Evolutionary conservation across 768 basidiomycete species (phyloP), one percentile per base, ranked within the genome.

Genomic region (Pleurotus tuber-regium): DNA sequence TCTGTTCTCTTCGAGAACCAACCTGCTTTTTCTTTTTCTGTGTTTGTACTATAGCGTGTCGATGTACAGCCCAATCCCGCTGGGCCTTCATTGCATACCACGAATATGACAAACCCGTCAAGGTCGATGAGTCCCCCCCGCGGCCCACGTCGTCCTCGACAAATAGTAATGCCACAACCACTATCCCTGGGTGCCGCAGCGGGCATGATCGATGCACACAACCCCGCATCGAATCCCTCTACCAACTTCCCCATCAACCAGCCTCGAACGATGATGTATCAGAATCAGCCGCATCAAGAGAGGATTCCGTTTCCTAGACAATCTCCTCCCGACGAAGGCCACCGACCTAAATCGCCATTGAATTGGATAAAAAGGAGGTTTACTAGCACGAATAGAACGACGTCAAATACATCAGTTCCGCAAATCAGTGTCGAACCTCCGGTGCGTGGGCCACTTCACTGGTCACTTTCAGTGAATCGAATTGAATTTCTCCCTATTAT

Each of bases 181-280:
- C 23, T 47, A 14, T 47, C 46, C 14, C 23, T 47, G n/a, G 46
- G 30, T 35, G 14, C 29, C 12, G 46, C 46, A 5, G 46, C 46
- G 0, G 46, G 30, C 11, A 47, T 47, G 29, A 47, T 47, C 29
- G 29, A 47, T 6, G 21, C 18, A 19, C 57, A 68, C 4, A 56
- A 62, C 29, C 58, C 53, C 9, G 56, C 55, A n/a, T 21, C 43
- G 28, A 33, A 54, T 4, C 43, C 54, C n/a, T 44, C 54, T 19
- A n/a, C n/a, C n/a, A n/a, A n/a, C n/a, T n/a, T n/a, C n/a, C n/a
- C n/a, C n/a, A n/a, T n/a, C n/a, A n/a, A n/a, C n/a, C n/a, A n/a
- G n/a, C 44, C 57, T 28, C 4, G 43, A 12, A 49, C 46, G 4
- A n/a, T 46, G 11, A 40, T 36, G 31, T 48, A 43, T 11, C 49